phyloP scores from a whole-genome alignment of 2,329 filamentous ascomycete species.

The Pezizomycotina sp. region DNA sequence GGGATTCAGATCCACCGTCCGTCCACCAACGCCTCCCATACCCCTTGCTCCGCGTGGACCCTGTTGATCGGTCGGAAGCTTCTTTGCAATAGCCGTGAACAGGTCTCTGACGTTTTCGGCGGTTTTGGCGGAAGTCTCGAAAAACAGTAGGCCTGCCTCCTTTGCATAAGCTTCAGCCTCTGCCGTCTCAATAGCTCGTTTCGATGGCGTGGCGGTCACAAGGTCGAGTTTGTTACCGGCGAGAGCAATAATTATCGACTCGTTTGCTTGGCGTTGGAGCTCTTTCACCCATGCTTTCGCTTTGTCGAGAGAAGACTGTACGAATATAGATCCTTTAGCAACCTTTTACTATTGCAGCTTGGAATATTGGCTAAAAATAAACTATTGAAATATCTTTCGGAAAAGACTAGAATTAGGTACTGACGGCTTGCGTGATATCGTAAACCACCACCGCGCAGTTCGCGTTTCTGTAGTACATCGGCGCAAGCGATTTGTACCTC shows the following conservation, averaged over 20 bases:
- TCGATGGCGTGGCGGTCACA: slow-evolving; percentile 84
- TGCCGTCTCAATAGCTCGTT: slow-evolving; percentile 73
- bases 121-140: slow-evolving; percentile 96
- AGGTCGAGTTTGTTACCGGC: slow-evolving; percentile 97
- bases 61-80: slow-evolving; percentile 86
- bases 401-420: slow-evolving; percentile 40
- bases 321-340: too few relatives aligned
- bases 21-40: slow-evolving; percentile 24
- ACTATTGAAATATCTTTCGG: too few relatives aligned
- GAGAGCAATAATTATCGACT: slow-evolving; percentile 97
- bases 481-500: slow-evolving; percentile 93
- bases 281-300: slow-evolving; percentile 99
- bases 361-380: too few relatives aligned
- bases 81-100: slow-evolving; percentile 96
- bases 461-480: slow-evolving; percentile 99
- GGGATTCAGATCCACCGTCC: slow-evolving; percentile 48
- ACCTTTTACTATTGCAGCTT: too few relatives aligned
- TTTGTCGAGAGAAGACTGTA: slow-evolving; percentile 86
- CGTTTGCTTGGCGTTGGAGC: slow-evolving; percentile 93
- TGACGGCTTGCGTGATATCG: slow-evolving; percentile 96
- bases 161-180: slow-evolving; percentile 91
- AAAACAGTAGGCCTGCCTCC: slow-evolving; percentile 88
- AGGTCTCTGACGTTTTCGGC: slow-evolving; percentile 89
- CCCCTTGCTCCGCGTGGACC: slow-evolving; percentile 47
- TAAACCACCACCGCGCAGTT: slow-evolving; percentile 99